A percentile compares a stretch with the other conserved stretches of the same genome.
phyloP scores from a whole-genome alignment of 148 eudicot species.

The Fagopyrum esculentum region DNA sequence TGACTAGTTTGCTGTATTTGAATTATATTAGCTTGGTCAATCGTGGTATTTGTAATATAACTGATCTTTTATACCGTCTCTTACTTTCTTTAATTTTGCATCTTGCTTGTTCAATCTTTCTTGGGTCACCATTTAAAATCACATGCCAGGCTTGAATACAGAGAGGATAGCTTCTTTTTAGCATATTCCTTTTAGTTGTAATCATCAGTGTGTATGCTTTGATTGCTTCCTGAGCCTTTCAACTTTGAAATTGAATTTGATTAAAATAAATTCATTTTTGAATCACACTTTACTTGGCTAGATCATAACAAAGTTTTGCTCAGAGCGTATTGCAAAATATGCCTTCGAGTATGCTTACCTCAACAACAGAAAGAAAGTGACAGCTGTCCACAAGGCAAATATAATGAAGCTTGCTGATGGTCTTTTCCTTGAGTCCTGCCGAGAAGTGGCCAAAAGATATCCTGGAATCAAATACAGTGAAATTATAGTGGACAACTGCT shows the following conservation, averaged over 20 bases:
- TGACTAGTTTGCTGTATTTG: too few relatives aligned
- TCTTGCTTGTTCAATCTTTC: too few relatives aligned
- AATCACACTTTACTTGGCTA: conserved; percentile 13
- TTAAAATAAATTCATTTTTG: background rate
- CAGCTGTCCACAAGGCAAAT: conserved; percentile 38
- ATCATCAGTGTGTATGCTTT: background rate
- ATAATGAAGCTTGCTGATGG: conserved; percentile 42
- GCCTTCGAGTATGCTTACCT: conserved; percentile 35
- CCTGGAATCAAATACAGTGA: conserved; percentile 34
- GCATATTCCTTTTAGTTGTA: background rate
- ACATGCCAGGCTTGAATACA: too few relatives aligned
- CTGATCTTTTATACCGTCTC: too few relatives aligned
- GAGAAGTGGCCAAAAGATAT: conserved; percentile 31
- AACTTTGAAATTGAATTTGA: background rate
- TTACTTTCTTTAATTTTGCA: too few relatives aligned
- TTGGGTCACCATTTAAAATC: too few relatives aligned
- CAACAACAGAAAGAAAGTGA: conserved; percentile 37
- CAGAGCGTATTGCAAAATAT: conserved; percentile 33
- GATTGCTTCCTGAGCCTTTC: background rate
- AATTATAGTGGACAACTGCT: conserved; percentile 37
- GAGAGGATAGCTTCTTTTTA: too few relatives aligned
- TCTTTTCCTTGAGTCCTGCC: conserved; percentile 34
- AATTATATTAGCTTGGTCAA: too few relatives aligned
- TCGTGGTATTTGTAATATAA: too few relatives aligned
- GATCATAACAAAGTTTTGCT: conserved; percentile 37